phyloP scores from a whole-genome alignment of 805 yeast genomes.

The Isabelozyma heimii region DNA sequence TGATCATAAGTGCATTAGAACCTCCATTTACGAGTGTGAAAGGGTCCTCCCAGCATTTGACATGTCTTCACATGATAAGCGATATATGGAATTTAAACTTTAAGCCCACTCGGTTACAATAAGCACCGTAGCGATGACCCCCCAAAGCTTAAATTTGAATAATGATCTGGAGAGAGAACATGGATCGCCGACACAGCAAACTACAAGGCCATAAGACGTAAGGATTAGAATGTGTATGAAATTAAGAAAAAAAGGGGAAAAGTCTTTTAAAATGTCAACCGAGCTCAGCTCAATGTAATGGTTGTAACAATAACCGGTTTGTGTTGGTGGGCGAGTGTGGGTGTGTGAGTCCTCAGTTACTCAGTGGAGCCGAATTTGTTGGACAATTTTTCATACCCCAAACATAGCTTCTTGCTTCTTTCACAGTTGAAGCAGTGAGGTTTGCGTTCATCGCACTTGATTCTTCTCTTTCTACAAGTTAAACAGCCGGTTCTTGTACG shows the following conservation, averaged over 20 bases:
- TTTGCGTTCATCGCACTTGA: slow-evolving; percentile 73
- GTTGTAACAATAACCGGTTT: too few relatives aligned
- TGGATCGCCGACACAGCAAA: too few relatives aligned
- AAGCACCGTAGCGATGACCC: background rate
- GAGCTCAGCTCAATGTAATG: too few relatives aligned
- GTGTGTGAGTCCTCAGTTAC: too few relatives aligned
- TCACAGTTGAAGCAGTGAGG: slow-evolving; percentile 70
- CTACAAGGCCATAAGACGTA: too few relatives aligned
- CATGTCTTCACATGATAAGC: background rate
- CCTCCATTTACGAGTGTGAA: too few relatives aligned
- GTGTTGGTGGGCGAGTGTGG: too few relatives aligned
- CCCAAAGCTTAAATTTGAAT: background rate
- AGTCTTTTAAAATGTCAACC: too few relatives aligned
- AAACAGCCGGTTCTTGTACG: slow-evolving; percentile 75
- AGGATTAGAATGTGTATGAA: too few relatives aligned
- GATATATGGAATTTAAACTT: background rate
- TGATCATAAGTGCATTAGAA: too few relatives aligned
- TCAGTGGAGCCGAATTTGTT: slow-evolving; percentile 1
- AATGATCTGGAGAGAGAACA: background rate
- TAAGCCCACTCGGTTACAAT: background rate
- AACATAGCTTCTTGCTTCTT: slow-evolving; percentile 59
- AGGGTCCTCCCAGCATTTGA: background rate
- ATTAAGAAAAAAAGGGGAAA: too few relatives aligned
- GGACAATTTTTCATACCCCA: slow-evolving; percentile 53
- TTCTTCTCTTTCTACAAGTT: slow-evolving; percentile 68